These are phyloP conservation scores for Citrus trifoliata DNA, from an alignment of 345 rosid genomes.

Conservation along the genomic window DNA sequence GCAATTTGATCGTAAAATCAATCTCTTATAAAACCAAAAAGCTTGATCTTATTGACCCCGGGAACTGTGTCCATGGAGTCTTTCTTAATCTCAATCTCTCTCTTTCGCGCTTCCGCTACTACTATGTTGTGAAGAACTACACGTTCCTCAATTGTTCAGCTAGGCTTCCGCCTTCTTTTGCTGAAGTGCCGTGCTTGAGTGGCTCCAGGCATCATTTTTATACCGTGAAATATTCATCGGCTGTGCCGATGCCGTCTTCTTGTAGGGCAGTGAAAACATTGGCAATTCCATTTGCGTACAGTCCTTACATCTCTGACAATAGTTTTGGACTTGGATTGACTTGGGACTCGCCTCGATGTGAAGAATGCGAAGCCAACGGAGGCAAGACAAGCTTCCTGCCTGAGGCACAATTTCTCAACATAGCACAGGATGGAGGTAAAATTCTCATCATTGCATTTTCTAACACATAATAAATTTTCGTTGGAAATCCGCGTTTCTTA, in stretches of 20 bases:
- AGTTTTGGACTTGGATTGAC: constrained; percentile 61
- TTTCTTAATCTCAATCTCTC: constrained; percentile 61
- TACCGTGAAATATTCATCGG: constrained; percentile 26
- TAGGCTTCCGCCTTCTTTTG: constrained; percentile 22
- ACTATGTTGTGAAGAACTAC: constrained; percentile 39
- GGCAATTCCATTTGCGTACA: constrained; percentile 56
- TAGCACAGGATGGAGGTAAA: constrained; percentile 7
- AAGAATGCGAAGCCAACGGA: constrained; percentile 10
- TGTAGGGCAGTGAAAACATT: constrained; percentile 43
- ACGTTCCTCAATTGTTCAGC: constrained; percentile 59
- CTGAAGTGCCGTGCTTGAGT: constrained; percentile 53
- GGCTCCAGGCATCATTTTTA: constrained; percentile 39
- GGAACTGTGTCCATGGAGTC: constrained; percentile 50
- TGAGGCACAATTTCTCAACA: not conserved
- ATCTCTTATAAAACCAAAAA: constrained; percentile 34
- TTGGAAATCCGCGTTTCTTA: not conserved
- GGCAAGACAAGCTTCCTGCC: not conserved
- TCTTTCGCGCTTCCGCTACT: constrained; percentile 45
- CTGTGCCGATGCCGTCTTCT: constrained; percentile 16
- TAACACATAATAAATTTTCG: not conserved
- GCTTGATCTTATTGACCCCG: constrained; percentile 48
- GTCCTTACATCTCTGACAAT: constrained; percentile 50
- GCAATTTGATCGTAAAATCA: constrained; percentile 50
- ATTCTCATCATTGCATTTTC: no score
- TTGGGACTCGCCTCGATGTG: constrained; percentile 37